phyloP scores from a whole-genome alignment of 768 basidiomycete species.

The Leucogyrophana mollusca region DNA sequence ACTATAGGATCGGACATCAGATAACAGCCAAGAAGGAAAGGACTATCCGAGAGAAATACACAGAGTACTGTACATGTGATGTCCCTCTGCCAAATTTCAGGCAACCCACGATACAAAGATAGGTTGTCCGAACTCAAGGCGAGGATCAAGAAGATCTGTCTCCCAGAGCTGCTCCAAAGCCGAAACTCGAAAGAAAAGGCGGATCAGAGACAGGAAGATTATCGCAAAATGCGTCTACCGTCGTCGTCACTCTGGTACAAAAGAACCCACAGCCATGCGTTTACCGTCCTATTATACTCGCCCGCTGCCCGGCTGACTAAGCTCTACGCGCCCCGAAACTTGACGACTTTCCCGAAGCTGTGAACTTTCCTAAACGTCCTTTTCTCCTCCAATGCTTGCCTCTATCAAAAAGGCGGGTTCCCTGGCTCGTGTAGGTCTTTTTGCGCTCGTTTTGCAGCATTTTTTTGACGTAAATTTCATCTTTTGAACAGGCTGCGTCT shows the following conservation, averaged over 20 bases:
- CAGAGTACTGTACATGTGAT: conserved; percentile 9
- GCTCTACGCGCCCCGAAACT: conserved; percentile 9
- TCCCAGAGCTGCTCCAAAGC: conserved; percentile 60
- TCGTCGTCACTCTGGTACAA: conserved; percentile 74
- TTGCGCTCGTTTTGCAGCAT: background rate
- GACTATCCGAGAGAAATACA: too few species aligned
- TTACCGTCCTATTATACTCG: conserved; percentile 2
- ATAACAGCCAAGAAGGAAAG: too few species aligned
- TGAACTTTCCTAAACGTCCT: conserved; percentile 8
- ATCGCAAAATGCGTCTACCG: conserved; percentile 47
- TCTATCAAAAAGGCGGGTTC: conserved; percentile 64
- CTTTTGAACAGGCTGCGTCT: conserved; percentile 52
- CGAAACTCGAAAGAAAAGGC: conserved; percentile 27
- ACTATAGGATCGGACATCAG: conserved; percentile 1
- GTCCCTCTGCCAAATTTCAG: conserved; percentile 80
- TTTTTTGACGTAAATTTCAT: conserved; percentile 1
- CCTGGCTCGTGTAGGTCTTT: conserved; percentile 55
- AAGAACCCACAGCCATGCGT: conserved; percentile 9
- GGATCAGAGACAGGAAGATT: conserved; percentile 75
- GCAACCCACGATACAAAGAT: conserved; percentile 47
- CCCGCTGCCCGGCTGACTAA: conserved; percentile 40
- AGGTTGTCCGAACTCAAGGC: conserved; percentile 79
- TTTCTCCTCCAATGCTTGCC: conserved; percentile 55
- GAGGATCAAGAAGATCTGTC: conserved; percentile 47
- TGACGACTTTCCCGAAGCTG: conserved; percentile 13